Percentiles rank a stretch among this genome's conserved stretches.
phyloP scores from a whole-genome alignment of 1,284 basidiomycete genomes.

The Lignosus rhinocerotis region DNA sequence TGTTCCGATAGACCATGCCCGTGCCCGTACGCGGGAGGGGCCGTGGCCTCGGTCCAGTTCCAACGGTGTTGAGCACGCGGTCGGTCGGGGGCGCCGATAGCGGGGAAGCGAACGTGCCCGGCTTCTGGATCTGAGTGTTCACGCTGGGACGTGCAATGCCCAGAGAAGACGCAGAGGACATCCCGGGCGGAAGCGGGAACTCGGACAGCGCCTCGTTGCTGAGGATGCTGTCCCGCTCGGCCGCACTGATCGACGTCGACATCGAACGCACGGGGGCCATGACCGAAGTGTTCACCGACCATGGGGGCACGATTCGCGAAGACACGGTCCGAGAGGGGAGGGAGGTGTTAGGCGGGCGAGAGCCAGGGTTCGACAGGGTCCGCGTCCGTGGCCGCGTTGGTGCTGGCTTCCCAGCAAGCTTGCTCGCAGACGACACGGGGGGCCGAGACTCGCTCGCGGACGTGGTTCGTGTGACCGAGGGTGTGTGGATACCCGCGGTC shows the following conservation, averaged over 20 bases:
- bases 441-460: constrained; percentile 1
- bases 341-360: constrained; percentile 3
- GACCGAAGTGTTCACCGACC: constrained; percentile 15
- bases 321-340: constrained; percentile 1
- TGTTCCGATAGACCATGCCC: constrained; percentile 33
- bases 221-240: constrained; percentile 1
- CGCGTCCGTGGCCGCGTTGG: constrained; percentile 12
- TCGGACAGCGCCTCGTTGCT: constrained; percentile 11
- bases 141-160: constrained; percentile 4
- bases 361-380: constrained; percentile 22
- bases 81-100: constrained; percentile 10
- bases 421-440: constrained; percentile 1
- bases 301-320: constrained; percentile 13
- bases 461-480: not conserved
- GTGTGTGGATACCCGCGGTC: constrained; percentile 14
- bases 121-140: constrained; percentile 4
- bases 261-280: constrained; percentile 21
- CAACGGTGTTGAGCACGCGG: constrained; percentile 19
- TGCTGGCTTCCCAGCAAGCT: not conserved
- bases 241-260: constrained; percentile 1
- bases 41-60: constrained; percentile 22
- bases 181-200: constrained; percentile 17
- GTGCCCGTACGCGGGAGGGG: constrained; percentile 31
- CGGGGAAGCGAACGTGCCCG: constrained; percentile 4
- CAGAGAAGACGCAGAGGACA: constrained; percentile 1